Base-by-base conservation (phyloP, 495 filamentous ascomycete species). In the Lasiosphaeria ovina region DNA sequence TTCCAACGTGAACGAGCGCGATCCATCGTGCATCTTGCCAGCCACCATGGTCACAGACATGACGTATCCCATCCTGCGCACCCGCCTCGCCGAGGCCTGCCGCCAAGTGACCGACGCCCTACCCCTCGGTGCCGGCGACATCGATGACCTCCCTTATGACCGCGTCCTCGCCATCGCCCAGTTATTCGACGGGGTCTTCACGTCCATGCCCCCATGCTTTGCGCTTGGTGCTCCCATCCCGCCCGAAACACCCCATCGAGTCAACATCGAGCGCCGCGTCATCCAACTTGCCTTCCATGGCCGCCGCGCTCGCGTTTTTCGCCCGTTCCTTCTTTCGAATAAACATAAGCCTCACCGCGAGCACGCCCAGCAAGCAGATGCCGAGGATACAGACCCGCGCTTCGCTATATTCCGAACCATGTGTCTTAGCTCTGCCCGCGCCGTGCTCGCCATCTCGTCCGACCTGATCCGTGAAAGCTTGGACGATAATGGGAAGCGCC, bases 41-140 rank as follows among this genome's bases (percentile, higher is more conserved):
- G 72, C 77, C 54, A 74, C 73, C n/a, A 71, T 67, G 50, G 40
- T 34, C 31, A 66, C 61, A 47, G 66, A 64, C 44, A 76, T 81
- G 69, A 79, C 80, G 3, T 81, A 78, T 55, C 72, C 69, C 34
- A 56, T 83, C 11, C 76, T 78, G 38, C 63, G 79, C 49, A 78
- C 78, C 48, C 76, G 74, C 35, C 62, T 83, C 2, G 73, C 69
- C 5, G 80, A 81, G 38, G 61, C 81, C 11, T 76, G 73, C 55
- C 75, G 78, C 16, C 71, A 72, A 24, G 64, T 80, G 3, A 68
- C 72, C 16, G 81, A 84, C 57, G 47, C 60, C 34, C 62, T 63
- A 10, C 58, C 54, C 10, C 56, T 57, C 1, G 55, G 51, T 11
- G 33, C 14, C 48, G 7, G 54, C 11, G 62, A 68, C 10, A 55